Conservation (phyloP, 306 rosid genomes). For the Lathyrus sativus region DNA sequence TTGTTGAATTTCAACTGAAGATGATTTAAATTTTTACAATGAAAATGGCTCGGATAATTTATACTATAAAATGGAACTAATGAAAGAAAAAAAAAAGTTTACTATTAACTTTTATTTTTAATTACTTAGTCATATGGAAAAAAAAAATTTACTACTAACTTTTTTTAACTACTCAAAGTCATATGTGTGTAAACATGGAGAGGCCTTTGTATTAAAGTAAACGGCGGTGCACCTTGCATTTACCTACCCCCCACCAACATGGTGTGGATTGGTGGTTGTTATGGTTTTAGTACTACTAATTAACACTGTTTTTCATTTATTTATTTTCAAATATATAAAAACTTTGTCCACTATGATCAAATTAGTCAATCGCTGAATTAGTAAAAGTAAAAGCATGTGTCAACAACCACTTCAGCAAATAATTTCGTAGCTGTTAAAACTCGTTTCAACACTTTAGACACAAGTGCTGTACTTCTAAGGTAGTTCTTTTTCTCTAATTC, state of each 20-base stretch:
- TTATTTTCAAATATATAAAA: background rate
- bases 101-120: too few species aligned
- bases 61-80: too few species aligned
- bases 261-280: background rate
- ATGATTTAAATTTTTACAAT: too few species aligned
- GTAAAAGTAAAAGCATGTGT: slow-evolving; percentile 25
- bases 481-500: background rate
- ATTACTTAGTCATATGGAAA: background rate
- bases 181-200: background rate
- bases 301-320: background rate
- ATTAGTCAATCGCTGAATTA: slow-evolving; percentile 30
- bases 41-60: too few species aligned
- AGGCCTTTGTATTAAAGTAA: background rate
- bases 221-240: background rate
- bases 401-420: slow-evolving; percentile 1
- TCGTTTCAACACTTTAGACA: slow-evolving; percentile 25
- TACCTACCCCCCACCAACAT: background rate
- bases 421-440: slow-evolving; percentile 32
- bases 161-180: background rate
- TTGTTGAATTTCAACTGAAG: too few species aligned
- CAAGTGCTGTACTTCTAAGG: background rate
- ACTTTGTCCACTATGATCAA: background rate
- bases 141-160: too few species aligned
- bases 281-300: background rate
- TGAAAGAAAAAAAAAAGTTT: too few species aligned